A percentile compares a stretch with the other conserved stretches of the same genome.
These are phyloP conservation scores for Citrullus mucosospermus DNA, from an alignment of 306 rosid genomes.

Conservation along the genomic window DNA sequence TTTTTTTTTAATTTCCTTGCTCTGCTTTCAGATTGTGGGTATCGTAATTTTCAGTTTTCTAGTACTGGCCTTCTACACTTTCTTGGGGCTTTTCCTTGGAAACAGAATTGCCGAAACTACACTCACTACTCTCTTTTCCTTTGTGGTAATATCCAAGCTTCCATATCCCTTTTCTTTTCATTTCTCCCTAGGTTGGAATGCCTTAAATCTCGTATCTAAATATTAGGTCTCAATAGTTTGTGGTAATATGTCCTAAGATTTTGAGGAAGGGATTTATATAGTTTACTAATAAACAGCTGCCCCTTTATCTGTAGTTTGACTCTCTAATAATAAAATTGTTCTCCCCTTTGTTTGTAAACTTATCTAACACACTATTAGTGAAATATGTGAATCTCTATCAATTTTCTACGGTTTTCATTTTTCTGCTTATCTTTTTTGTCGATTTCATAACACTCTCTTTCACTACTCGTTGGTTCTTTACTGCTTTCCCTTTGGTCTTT, in stretches of 20 bases:
- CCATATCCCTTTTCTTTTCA: background rate
- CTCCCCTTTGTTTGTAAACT: too few relatives aligned
- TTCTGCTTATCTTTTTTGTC: too few relatives aligned
- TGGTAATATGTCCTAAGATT: too few relatives aligned
- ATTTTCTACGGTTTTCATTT: too few relatives aligned
- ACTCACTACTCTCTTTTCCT: slow-evolving; percentile 38
- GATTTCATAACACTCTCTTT: background rate
- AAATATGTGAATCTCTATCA: too few relatives aligned
- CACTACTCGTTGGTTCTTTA: background rate
- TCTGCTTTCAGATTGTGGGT: slow-evolving; percentile 52
- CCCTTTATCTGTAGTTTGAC: too few relatives aligned
- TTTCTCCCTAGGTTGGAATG: background rate
- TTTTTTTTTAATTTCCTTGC: background rate
- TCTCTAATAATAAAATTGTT: too few relatives aligned
- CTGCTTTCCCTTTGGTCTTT: background rate
- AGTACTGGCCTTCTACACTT: slow-evolving; percentile 55
- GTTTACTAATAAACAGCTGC: too few relatives aligned
- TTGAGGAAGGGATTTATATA: too few relatives aligned
- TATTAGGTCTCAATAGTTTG: too few relatives aligned
- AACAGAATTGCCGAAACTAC: slow-evolving; percentile 48
- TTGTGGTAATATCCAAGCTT: slow-evolving; percentile 26
- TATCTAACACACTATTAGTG: too few relatives aligned
- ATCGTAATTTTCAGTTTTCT: slow-evolving; percentile 52
- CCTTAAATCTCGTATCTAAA: too few relatives aligned
- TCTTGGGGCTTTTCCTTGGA: slow-evolving; percentile 75